Evolutionary conservation across 2,329 filamentous ascomycete species (phyloP), one percentile per base, ranked within the genome.

Genomic region (Neoascochyta sp.): DNA sequence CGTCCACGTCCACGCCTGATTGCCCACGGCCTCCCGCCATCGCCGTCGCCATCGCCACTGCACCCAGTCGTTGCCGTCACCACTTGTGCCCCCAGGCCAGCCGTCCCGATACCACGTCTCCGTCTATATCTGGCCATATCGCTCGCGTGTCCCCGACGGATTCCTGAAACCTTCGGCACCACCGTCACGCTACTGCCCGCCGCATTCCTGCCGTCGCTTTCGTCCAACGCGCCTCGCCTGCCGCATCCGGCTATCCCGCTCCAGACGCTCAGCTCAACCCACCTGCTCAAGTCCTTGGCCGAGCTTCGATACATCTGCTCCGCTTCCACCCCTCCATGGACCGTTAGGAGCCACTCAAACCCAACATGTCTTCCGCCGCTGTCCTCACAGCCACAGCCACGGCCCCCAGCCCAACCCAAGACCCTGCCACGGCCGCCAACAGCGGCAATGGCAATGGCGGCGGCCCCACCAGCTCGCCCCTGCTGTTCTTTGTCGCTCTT

Each of bases 401-500:
- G 9, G 18, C 26, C 3, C 23, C 13, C 24, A 33, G 21, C 22
- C 37, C 40, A 26, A 17, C 20, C 21, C 19, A 29, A 12, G 22
- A 13, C n/a, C 19, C n/a, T n/a, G n/a, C n/a, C n/a, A n/a, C 27
- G 25, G n/a, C 31, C 9, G 29, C 28, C 25, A 30, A 18, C 25
- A 27, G 34, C 11, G 34, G 35, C 14, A 60, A 60, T 14, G 36
- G 37, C 16, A 54, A 54, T 32, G 54, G 57, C 25, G 61, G 60
- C 41, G 70, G 70, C 22, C 75, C 75, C 19, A 83, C 79, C 24
- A 85, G 75, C 58, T 88, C 83, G 20, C 85, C 85, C 21, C 64
- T 92, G 34, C 70, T 92, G 5, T 96, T 96, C 69, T 95, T 96
- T 61, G 88, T 96, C 34, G 90, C 92, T 10, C 72, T 98, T 16